Percentiles rank a stretch among this genome's conserved stretches.
Conservation (phyloP, 2,329 filamentous ascomycete species). For the Plenodomus tracheiphilus region DNA sequence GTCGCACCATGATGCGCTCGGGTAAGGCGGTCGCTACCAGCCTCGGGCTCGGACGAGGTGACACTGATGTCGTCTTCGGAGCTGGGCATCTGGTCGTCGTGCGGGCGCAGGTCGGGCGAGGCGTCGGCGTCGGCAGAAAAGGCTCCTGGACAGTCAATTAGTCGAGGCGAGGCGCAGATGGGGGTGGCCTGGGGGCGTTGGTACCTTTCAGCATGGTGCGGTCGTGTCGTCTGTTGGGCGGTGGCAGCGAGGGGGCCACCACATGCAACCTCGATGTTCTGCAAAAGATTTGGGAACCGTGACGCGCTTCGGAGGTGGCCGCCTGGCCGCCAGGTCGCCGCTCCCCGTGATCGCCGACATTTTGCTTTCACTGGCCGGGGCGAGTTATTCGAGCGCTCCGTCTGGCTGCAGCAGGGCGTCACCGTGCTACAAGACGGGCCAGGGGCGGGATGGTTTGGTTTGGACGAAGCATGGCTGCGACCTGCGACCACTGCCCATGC, state of each 20-base stretch:
- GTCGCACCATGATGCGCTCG: slow-evolving; percentile 23
- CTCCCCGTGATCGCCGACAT: slow-evolving; percentile 11
- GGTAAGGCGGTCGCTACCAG: slow-evolving; percentile 12
- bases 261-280: slow-evolving; percentile 1
- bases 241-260: slow-evolving; percentile 14
- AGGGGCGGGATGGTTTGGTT: no score
- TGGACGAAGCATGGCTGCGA: no score
- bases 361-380: slow-evolving; percentile 6
- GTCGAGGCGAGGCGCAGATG: not conserved
- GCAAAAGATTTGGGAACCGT: slow-evolving; percentile 4
- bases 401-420: not conserved
- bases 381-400: not conserved
- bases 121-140: slow-evolving; percentile 41
- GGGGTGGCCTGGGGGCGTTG: not conserved
- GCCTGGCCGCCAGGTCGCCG: slow-evolving; percentile 14
- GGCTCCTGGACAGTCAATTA: slow-evolving; percentile 18
- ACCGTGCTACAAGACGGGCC: not conserved
- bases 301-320: slow-evolving; percentile 16
- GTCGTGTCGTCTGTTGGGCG: slow-evolving; percentile 11
- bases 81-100: slow-evolving; percentile 40
- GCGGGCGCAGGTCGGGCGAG: slow-evolving; percentile 39
- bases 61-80: slow-evolving; percentile 42
- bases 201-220: slow-evolving; percentile 35
- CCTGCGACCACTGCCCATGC: not conserved
- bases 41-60: slow-evolving; percentile 34